Percentiles rank a stretch among this genome's conserved stretches.
Evolutionary conservation across 495 filamentous ascomycete genomes (phyloP).

Genomic region (Penicillium macrosclerotiorum): DNA sequence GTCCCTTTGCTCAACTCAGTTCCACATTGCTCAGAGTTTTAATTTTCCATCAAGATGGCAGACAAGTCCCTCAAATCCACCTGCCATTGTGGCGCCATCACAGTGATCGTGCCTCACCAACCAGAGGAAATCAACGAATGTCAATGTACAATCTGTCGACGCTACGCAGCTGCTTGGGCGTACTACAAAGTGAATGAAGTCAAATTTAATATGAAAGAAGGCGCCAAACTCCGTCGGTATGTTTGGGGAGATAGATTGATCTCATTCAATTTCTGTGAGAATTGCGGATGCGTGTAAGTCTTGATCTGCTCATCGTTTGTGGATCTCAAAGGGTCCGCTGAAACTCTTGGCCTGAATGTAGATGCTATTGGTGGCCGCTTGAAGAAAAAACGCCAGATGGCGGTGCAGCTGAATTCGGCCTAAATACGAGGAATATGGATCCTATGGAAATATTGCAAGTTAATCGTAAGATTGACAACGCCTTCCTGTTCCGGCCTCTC

Average conservation of each 20-base stretch:
- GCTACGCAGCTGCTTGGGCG: constrained; percentile 15
- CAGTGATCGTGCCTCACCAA: constrained; percentile 7
- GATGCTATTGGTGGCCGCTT: constrained; percentile 11
- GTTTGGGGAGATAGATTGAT: constrained; percentile 8
- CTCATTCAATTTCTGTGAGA: constrained; percentile 12
- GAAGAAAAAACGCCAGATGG: constrained; percentile 6
- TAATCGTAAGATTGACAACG: constrained; percentile 8
- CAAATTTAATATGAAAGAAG: constrained; percentile 11
- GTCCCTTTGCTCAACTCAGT: too few species aligned
- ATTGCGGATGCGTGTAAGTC: constrained; percentile 15
- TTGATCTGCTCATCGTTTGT: constrained; percentile 2
- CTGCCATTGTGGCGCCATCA: constrained; percentile 15
- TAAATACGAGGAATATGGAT: constrained; percentile 14
- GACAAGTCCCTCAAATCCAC: too few species aligned
- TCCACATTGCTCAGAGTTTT: too few species aligned
- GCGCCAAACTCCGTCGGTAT: constrained; percentile 11
- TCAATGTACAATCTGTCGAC: constrained; percentile 17
- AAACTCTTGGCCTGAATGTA: background rate
- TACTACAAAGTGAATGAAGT: constrained; percentile 15
- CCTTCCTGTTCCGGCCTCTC: constrained; percentile 2
- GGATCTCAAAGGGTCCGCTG: constrained; percentile 2
- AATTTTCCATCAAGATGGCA: too few species aligned
- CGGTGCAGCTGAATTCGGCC: constrained; percentile 1
- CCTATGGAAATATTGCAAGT: constrained; percentile 7
- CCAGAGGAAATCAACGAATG: constrained; percentile 16